Base-by-base conservation (phyloP, 2,329 filamentous ascomycete genomes). In the Ophiostoma triangulosporum region DNA sequence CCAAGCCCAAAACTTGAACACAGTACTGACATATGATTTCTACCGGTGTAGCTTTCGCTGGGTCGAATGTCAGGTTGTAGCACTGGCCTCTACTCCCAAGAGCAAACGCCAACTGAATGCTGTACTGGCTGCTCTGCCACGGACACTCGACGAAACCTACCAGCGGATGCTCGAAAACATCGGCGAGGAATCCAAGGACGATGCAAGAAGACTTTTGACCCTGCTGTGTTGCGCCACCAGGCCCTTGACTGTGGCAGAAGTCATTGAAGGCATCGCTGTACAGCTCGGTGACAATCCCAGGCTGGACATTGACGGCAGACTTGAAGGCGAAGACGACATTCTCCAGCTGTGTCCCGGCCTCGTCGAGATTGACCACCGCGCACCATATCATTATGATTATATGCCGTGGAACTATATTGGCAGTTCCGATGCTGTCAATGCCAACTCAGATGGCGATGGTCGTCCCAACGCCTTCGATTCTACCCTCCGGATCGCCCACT, bases 191-290 rank as follows among this genome's bases (percentile, higher is more conserved):
- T 40, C 38, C 3, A 40, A 15, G 14, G 20, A 17, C 20, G 57
- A 57, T 33, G 56, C 57, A 22, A 55, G 46, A 26, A 48, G 51
- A 12, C 36, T 57, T 1, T 32, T 59, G 35, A 53, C 51, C 2
- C 43, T 59, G 3, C 50, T 57, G 12, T 59, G 57, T 27, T 54
- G 46, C 17, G 54, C 56, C 11, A 51, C 6, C 31, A 32, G 53
- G 15, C 57, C 57, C 1, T 38, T 59, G 26, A 53, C 29, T 6
- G 48, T 57, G 1, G n/a, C 52, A 1, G 56, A 59, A 32, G 45
- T 58, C 38, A 59, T 59, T 17, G 56, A 59, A 17, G 54, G 53
- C 5, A 56, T 57, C 26, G 57, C 57, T 6, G 56, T 58, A 14
- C 46, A 59, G 26, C 54, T 59, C 8, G 56, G 54, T 5, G 57